Conservation (phyloP, 371 early-diverging fungal genomes). For the Hamiltosporidium tvaerminnensis region DNA sequence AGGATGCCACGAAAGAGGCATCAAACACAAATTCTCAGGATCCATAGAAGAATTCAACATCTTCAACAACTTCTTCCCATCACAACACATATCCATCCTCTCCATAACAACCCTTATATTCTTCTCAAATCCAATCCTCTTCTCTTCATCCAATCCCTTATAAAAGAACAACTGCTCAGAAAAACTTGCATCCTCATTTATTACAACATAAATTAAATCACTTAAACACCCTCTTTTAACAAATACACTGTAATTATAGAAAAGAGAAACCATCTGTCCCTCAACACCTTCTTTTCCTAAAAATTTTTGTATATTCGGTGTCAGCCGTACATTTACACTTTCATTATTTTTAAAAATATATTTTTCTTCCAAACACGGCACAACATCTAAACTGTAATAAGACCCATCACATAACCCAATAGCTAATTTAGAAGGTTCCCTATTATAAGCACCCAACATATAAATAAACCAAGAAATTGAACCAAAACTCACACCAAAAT, state of each 20-base stretch:
- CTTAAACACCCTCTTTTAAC: slow-evolving; percentile 13
- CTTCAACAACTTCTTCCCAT: slow-evolving; percentile 14
- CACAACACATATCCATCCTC: slow-evolving; percentile 1
- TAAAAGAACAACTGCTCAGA: too few relatives aligned
- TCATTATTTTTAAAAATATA: slow-evolving; percentile 1
- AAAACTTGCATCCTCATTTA: slow-evolving; percentile 20
- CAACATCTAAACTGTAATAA: slow-evolving; percentile 18
- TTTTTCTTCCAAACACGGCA: slow-evolving; percentile 18
- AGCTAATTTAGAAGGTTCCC: slow-evolving; percentile 21
- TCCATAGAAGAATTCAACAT: slow-evolving; percentile 17
- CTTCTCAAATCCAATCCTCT: slow-evolving; percentile 6
- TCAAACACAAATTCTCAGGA: slow-evolving; percentile 29
- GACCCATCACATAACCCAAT: slow-evolving; percentile 14
- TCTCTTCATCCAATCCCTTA: slow-evolving; percentile 8
- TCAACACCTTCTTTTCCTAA: slow-evolving; percentile 36
- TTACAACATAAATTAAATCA: slow-evolving; percentile 15
- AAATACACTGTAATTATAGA: slow-evolving; percentile 23
- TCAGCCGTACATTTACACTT: slow-evolving; percentile 23
- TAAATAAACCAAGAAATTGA: slow-evolving; percentile 23
- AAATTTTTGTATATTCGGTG: slow-evolving; percentile 37
- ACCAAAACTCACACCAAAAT: slow-evolving; percentile 22
- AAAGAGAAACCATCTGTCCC: slow-evolving; percentile 34
- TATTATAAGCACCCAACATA: slow-evolving; percentile 23
- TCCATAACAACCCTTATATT: slow-evolving; percentile 16
- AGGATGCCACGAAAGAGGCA: slow-evolving; percentile 35